Evolutionary conservation across 202 grass and related monocot genomes (phyloP).

Genomic region (Elaeis oleifera): DNA sequence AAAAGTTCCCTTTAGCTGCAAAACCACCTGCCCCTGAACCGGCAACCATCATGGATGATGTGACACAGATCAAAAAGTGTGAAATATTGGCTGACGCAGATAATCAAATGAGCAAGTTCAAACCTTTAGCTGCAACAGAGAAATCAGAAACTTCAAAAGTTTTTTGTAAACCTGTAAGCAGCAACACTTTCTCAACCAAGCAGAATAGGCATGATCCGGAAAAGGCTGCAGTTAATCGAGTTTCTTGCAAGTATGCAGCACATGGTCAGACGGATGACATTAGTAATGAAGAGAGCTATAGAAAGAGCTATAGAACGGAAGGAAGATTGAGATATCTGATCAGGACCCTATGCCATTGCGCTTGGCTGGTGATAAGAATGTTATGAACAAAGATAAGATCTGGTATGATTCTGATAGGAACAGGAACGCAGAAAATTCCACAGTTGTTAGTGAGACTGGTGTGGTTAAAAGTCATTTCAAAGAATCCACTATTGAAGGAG

Average conservation of each 20-base stretch:
- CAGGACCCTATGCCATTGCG: not conserved
- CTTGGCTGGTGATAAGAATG: not conserved
- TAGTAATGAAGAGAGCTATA: conserved; percentile 12
- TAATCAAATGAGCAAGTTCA: not conserved
- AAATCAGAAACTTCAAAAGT: not conserved
- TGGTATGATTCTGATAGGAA: conserved; percentile 26
- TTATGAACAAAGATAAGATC: conserved; percentile 9
- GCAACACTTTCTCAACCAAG: conserved; percentile 7
- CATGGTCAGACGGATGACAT: not conserved
- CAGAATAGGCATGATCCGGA: conserved; percentile 11
- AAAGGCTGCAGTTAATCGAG: conserved; percentile 6
- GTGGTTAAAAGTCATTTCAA: too few species aligned
- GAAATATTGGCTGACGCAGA: too few species aligned
- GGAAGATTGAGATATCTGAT: conserved; percentile 30
- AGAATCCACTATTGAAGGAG: too few species aligned
- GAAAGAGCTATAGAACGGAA: conserved; percentile 11
- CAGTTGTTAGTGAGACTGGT: too few species aligned
- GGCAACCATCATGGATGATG: not conserved
- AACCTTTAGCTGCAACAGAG: conserved; percentile 1
- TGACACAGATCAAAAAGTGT: not conserved
- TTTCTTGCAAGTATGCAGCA: too few species aligned
- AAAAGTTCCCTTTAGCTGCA: too few species aligned
- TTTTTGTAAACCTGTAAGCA: too few species aligned
- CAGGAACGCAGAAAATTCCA: conserved; percentile 1
- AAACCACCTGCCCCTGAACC: not conserved